Evolutionary conservation across 1,284 basidiomycete species (phyloP), one percentile per base, ranked within the genome.

Genomic region (Sporisorium sorghi): DNA sequence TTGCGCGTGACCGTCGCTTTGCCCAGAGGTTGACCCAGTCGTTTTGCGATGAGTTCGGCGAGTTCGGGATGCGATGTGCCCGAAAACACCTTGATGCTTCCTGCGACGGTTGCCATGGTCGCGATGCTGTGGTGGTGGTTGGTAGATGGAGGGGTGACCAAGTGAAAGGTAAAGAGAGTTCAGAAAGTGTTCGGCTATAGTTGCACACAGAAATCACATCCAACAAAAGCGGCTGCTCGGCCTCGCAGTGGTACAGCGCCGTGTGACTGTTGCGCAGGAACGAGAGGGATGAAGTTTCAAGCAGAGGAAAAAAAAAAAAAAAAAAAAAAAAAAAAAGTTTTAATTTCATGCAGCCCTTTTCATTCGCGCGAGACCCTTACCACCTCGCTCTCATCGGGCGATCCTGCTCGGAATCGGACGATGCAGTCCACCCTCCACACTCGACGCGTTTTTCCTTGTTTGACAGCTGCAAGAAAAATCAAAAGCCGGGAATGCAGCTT

Each of bases 1-100:
- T 93, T 96, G 84, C 91, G 90, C 48, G 90, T 90, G 56, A 97
- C 90, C 78, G 92, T 92, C 17, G 93, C 77, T 37, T 78, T 75
- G 58, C 81, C 81, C 1, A 84, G 75, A 11, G 81, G 78, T 37
- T 77, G 76, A 15, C 81, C 81, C 11, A 84, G 80, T 11, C 81
- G 90, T 88, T 92, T 90, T 72, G 95, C 93, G 82, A 99, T 93
- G 79, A 94, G 91, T 83, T 94, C 90, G 44, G 95, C 96, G 73
- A 99, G 89, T 86, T 97, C 93, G 58, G 94, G 94, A 86, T 98
- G 96, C 85, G 84, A 85, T 7, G 84, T 84, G 23, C 85, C 73
- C 40, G 73, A 71, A 26, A 75, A 75, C 32, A 75, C 73, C 44
- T 75, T 75, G 73, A 75, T 75, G 39, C 73, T 39, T 23, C 64